Evolutionary conservation across 2,329 filamentous ascomycete genomes (phyloP).

Genomic region (Akanthomyces dipterigenus): DNA sequence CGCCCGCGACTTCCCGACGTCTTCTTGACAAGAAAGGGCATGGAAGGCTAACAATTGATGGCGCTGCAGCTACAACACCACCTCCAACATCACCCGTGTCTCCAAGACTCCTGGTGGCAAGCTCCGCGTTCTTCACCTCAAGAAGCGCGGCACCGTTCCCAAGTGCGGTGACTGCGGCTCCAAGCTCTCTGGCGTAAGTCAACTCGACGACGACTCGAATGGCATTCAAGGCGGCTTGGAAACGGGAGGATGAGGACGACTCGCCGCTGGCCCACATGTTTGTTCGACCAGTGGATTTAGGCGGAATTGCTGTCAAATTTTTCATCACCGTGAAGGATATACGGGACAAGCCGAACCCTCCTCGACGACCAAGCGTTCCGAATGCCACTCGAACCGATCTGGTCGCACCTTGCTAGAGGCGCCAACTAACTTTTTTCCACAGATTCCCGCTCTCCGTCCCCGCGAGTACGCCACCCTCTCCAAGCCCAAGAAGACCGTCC

Average conservation of each 20-base stretch:
- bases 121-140: conserved; percentile 96
- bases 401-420: neutral
- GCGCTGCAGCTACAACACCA: conserved; percentile 82
- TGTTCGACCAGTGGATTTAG: too few species aligned
- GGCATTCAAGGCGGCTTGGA: neutral
- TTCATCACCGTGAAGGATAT: neutral
- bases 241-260: neutral
- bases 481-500: conserved; percentile 98
- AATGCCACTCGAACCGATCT: conserved; percentile 6
- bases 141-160: conserved; percentile 96
- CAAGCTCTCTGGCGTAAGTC: conserved; percentile 96
- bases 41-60: conserved; percentile 13
- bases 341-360: neutral
- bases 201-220: conserved; percentile 4
- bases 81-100: conserved; percentile 92
- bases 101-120: conserved; percentile 95
- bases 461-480: conserved; percentile 97
- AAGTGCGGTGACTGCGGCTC: conserved; percentile 99
- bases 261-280: neutral
- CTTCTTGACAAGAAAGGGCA: neutral
- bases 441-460: conserved; percentile 95
- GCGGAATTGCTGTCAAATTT: conserved; percentile 3
- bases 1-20: conserved; percentile 7
- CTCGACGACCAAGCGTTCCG: neutral
- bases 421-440: conserved; percentile 14